Percentiles rank a stretch among this genome's conserved stretches.
Conservation (phyloP, 139 green algal species). For the Chlamydomonas sp. region DNA sequence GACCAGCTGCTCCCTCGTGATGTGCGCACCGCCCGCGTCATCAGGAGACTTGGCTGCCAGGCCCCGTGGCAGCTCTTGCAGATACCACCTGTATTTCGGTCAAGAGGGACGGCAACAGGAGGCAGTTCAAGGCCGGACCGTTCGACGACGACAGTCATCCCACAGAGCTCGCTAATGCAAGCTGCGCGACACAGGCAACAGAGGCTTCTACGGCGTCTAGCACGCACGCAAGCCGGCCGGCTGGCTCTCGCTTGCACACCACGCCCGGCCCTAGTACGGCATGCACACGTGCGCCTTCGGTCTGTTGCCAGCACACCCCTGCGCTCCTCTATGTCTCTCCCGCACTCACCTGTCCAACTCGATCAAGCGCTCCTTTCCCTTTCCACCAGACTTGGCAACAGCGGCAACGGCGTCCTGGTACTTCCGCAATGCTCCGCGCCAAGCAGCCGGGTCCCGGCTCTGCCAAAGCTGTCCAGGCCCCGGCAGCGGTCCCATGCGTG, state of each 20-base stretch:
- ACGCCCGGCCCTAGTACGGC: no score
- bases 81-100: slow-evolving; percentile 29
- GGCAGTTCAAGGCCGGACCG: not conserved
- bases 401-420: not conserved
- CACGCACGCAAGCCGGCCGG: no score
- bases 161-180: no score
- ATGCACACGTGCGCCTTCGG: no score
- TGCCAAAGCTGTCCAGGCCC: not conserved
- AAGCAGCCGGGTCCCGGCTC: not conserved
- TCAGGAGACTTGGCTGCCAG: not conserved
- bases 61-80: slow-evolving; percentile 15
- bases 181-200: no score
- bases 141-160: no score
- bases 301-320: no score
- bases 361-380: not conserved
- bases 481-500: not conserved
- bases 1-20: slow-evolving; percentile 18
- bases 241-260: no score
- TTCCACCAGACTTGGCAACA: not conserved
- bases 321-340: no score
- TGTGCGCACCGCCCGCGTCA: not conserved
- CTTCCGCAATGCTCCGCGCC: not conserved
- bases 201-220: no score
- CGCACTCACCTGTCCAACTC: slow-evolving; percentile 10
- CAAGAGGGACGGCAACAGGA: not conserved